Evolutionary conservation across 1,284 basidiomycete genomes (phyloP).

Genomic region (Boletus hoseneyae): DNA sequence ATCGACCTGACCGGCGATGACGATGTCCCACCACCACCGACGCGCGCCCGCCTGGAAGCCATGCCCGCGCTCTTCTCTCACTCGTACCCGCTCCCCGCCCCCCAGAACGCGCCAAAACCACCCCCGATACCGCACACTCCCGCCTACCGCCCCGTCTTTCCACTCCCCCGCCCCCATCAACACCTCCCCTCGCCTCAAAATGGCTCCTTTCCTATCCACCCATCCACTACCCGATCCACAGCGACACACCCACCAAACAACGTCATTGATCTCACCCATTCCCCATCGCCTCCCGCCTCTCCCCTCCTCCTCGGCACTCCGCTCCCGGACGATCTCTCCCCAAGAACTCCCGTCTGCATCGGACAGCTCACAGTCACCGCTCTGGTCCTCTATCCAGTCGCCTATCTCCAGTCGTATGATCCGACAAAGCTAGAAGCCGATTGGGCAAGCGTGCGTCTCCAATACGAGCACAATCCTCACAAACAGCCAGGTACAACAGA

Average conservation of each 20-base stretch:
- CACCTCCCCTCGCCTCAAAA: slow-evolving; percentile 23
- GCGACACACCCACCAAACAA: slow-evolving; percentile 37
- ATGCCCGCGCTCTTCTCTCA: slow-evolving; percentile 34
- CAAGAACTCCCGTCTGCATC: slow-evolving; percentile 83
- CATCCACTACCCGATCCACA: slow-evolving; percentile 17
- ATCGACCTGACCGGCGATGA: slow-evolving; percentile 66
- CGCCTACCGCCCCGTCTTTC: slow-evolving; percentile 48
- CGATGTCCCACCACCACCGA: slow-evolving; percentile 36
- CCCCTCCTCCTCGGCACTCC: slow-evolving; percentile 25
- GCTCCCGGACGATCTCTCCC: slow-evolving; percentile 54
- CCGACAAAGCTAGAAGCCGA: slow-evolving; percentile 48
- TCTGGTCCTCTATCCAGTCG: slow-evolving; percentile 82
- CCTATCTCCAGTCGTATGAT: slow-evolving; percentile 59
- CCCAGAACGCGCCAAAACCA: slow-evolving; percentile 21
- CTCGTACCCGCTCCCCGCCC: slow-evolving; percentile 17
- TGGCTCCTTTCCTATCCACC: slow-evolving; percentile 14
- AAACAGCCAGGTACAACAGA: slow-evolving; percentile 56
- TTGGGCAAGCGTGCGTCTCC: slow-evolving; percentile 75
- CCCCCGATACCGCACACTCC: slow-evolving; percentile 22
- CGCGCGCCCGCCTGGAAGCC: slow-evolving; percentile 31
- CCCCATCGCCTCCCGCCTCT: slow-evolving; percentile 65
- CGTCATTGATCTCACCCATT: slow-evolving; percentile 74
- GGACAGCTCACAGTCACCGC: slow-evolving; percentile 81
- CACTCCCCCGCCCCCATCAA: slow-evolving; percentile 27
- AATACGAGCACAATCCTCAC: slow-evolving; percentile 61